A percentile compares a stretch with the other conserved stretches of the same genome.
Conservation (phyloP, 768 basidiomycete genomes). For the Gymnopilus dilepis region DNA sequence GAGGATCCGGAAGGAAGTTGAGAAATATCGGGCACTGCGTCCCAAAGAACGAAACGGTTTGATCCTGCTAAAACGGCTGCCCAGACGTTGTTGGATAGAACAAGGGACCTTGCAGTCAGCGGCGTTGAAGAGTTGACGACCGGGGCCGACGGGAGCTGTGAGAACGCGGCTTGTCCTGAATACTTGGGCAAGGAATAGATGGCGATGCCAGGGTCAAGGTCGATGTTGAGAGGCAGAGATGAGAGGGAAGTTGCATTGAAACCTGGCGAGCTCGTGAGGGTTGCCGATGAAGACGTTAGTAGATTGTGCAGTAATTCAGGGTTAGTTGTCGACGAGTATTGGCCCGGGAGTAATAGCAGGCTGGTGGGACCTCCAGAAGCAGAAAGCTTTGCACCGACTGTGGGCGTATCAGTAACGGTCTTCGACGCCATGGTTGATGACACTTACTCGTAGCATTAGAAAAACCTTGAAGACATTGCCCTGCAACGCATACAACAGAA, state of each 20-base stretch:
- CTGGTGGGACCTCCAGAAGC: slow-evolving; percentile 55
- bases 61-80: slow-evolving; percentile 56
- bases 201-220: slow-evolving; percentile 68
- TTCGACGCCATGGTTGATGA: neutral
- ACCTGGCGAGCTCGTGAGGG: slow-evolving; percentile 62
- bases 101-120: slow-evolving; percentile 63
- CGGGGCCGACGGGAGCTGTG: slow-evolving; percentile 57
- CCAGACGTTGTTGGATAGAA: slow-evolving; percentile 73
- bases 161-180: slow-evolving; percentile 67
- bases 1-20: slow-evolving; percentile 62
- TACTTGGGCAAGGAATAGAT: slow-evolving; percentile 68
- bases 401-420: slow-evolving; percentile 1
- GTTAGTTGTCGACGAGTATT: slow-evolving; percentile 73
- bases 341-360: slow-evolving; percentile 75
- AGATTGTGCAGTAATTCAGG: slow-evolving; percentile 74
- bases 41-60: slow-evolving; percentile 77
- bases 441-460: slow-evolving; percentile 70
- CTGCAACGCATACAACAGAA: slow-evolving; percentile 83
- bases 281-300: slow-evolving; percentile 67
- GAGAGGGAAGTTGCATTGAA: slow-evolving; percentile 62
- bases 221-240: slow-evolving; percentile 71
- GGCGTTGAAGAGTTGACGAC: slow-evolving; percentile 52
- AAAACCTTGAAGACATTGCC: slow-evolving; percentile 84
- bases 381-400: slow-evolving; percentile 75
- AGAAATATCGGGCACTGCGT: slow-evolving; percentile 74